phyloP scores from a whole-genome alignment of 805 yeast genomes.

The Saccharomyces kudriavzevii region DNA sequence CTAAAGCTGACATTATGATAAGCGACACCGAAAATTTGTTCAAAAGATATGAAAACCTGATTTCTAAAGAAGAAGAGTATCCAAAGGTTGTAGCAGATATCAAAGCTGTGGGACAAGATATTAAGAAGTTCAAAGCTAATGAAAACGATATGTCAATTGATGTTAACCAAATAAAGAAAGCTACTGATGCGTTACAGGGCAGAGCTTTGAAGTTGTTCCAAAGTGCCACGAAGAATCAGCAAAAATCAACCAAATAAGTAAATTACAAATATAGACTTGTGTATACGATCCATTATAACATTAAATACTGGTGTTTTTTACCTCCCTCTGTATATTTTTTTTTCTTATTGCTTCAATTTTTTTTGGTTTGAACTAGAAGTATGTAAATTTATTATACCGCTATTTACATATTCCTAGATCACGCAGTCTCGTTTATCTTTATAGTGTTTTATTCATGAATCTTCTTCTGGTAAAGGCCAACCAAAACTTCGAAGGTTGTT shows the following conservation, averaged over 20 bases:
- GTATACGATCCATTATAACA: background rate
- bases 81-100: conserved; percentile 37
- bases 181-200: conserved; percentile 63
- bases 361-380: background rate
- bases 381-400: background rate
- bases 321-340: background rate
- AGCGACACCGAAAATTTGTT: conserved; percentile 83
- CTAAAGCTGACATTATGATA: conserved; percentile 65
- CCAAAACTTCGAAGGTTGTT: conserved; percentile 84
- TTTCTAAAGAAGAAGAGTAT: conserved; percentile 40
- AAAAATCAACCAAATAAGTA: conserved; percentile 3
- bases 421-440: background rate
- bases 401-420: background rate
- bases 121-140: conserved; percentile 45
- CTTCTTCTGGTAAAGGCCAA: conserved; percentile 88
- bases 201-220: conserved; percentile 63
- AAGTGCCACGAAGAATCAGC: conserved; percentile 17
- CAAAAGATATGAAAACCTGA: conserved; percentile 45
- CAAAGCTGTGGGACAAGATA: conserved; percentile 22
- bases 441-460: conserved; percentile 74
- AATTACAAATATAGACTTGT: conserved; percentile 1
- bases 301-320: background rate
- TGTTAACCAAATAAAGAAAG: conserved; percentile 49
- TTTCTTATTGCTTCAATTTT: background rate
- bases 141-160: conserved; percentile 42